Evolutionary conservation across 2,329 filamentous ascomycete species (phyloP), one percentile per base, ranked within the genome.

Genomic region (Ophidiomyces ophidiicola): DNA sequence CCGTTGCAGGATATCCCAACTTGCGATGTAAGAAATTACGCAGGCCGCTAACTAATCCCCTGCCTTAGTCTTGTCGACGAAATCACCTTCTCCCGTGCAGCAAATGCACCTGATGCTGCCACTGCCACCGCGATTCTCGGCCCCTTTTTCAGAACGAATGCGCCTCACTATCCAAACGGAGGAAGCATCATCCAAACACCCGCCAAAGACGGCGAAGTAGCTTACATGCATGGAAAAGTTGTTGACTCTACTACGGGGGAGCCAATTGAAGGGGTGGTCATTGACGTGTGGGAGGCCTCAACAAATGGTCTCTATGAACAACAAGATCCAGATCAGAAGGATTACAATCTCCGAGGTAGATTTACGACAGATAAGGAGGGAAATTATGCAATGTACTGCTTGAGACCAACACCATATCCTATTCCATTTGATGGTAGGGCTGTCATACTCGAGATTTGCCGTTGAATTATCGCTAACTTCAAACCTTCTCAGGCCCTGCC

Each of bases 61-160:
- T 23, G 2, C 15, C n/a, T 10, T 28, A 66, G 63, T 4, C 72
- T 82, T 3, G 81, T 87, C 32, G 83, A 88, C 57, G 82, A 88
- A 56, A 88, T 90, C 53, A 83, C 80, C 40, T 80, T 77, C 62
- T 77, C 75, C 44, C 66, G 72, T 36, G 70, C 71, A 20, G 69
- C 70, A 35, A 63, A 69, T 39, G 63, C 65, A 10, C 53, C 63
- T 10, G 68, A 70, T 26, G 67, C 66, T 1, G 68, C 76, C 7
- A 90, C 83, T 4, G 74, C 82, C 2, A 82, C 81, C 3, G 77
- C 84, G 28, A 85, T 93, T 48, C 71, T 93, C 0, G 85, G 85
- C 0, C 85, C 85, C 1, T 93, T 93, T 64, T 92, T 82, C 74
- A 72, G 82, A 4, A 70, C 75, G 30, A 71, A 86, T 49, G 76